A percentile compares a stretch with the other conserved stretches of the same genome.
phyloP scores from a whole-genome alignment of 192 early-diverging fungal species.

The Geranomyces michiganensis region DNA sequence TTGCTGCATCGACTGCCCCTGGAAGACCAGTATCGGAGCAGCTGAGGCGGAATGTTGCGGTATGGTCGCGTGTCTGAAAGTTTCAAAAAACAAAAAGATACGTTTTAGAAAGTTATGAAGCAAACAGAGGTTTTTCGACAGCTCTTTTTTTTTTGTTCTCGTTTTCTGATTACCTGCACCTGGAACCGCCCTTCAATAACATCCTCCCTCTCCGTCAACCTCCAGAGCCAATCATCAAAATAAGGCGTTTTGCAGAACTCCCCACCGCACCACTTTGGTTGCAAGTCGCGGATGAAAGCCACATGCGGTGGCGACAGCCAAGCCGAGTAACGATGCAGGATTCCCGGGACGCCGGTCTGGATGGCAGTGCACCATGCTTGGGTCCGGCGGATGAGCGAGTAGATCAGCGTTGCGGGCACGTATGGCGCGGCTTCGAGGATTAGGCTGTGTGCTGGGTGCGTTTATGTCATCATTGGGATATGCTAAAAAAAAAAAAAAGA shows the following conservation, averaged over 20 bases:
- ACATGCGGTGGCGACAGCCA: background rate
- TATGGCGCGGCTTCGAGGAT: conserved; percentile 1
- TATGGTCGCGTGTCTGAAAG: background rate
- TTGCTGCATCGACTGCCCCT: too few species aligned
- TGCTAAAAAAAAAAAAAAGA: background rate
- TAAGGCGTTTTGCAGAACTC: background rate
- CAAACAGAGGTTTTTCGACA: background rate
- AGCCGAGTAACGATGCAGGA: background rate
- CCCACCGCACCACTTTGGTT: background rate
- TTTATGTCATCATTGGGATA: background rate
- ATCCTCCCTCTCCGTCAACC: conserved; percentile 2
- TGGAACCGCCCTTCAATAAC: background rate
- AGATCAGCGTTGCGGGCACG: background rate
- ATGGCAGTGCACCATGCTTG: background rate
- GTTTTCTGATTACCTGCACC: background rate
- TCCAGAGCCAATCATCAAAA: conserved; percentile 1
- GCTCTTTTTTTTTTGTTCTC: background rate
- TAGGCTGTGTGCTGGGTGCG: conserved; percentile 1
- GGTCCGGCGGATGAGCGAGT: background rate
- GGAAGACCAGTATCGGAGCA: too few species aligned
- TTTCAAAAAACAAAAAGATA: background rate
- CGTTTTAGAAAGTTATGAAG: background rate
- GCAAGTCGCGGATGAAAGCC: too few species aligned
- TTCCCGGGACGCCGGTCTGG: background rate
- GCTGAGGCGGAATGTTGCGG: too few species aligned